These are phyloP conservation scores for Vickermania spadyakhi DNA, from an alignment of 208 protist genomes.

Conservation along the genomic window DNA sequence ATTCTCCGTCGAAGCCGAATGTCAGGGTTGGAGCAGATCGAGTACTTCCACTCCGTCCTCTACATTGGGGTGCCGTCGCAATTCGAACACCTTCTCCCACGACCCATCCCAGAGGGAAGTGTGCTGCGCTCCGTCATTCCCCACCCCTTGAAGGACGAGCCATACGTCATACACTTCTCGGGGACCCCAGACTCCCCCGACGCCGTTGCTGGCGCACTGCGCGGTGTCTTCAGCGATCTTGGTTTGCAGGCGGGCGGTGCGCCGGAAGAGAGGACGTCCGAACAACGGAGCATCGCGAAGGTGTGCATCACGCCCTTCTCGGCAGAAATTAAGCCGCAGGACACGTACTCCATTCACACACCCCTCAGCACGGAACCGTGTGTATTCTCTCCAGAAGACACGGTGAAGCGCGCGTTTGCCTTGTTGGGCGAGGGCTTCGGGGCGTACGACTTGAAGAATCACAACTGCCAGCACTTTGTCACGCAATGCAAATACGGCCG, in stretches of 20 bases:
- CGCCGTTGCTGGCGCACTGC: neutral
- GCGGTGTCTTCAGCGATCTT: neutral
- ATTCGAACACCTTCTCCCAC: neutral
- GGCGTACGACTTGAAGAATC: neutral
- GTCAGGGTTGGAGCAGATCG: neutral
- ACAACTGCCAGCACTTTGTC: neutral
- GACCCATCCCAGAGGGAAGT: neutral
- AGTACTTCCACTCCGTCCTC: neutral
- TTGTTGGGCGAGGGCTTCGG: neutral
- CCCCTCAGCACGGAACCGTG: neutral
- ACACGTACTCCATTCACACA: neutral
- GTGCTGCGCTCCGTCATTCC: neutral
- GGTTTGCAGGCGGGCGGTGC: too few relatives aligned
- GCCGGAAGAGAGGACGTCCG: too few relatives aligned
- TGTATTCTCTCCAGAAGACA: neutral
- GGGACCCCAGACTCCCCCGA: neutral
- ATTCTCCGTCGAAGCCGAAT: neutral
- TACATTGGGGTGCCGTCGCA: neutral
- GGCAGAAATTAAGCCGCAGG: neutral
- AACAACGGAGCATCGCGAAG: too few relatives aligned
- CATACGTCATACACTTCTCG: neutral
- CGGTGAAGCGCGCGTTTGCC: neutral
- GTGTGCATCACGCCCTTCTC: neutral
- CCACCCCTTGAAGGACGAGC: neutral
- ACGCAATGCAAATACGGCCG: neutral